Evolutionary conservation across 306 rosid species (phyloP), one percentile per base, ranked within the genome.

Genomic region (Vigna radiata): DNA sequence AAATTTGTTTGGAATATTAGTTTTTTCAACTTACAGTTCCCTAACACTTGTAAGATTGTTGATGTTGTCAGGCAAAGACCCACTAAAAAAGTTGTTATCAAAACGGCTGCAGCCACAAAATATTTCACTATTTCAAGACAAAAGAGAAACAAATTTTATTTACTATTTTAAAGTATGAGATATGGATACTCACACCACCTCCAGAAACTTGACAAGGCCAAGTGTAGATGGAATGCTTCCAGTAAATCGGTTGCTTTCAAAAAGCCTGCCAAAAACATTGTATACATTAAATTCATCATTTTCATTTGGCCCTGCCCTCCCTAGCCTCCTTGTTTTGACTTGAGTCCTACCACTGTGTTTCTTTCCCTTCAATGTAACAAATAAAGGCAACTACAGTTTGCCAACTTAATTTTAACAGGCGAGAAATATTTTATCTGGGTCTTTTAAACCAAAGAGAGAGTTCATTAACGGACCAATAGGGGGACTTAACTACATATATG

Each of bases 181-280:
- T 33, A 10, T 72, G 56, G 85, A 72, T 50, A 93, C 97, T 93
- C 78, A 93, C 96, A 93, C 73, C 78, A 88, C 86, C 82, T 71
- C 84, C 69, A 89, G 78, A 60, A 25, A 13, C 73, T 49, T 37
- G 70, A 89, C 90, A 43, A 77, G 88, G 76, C 88, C 91, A 65
- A 90, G 78, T 37, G 91, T 87, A 29, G 81, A 65, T 54, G 94
- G 97, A 58, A 93, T 87, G 61, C 31, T 69, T 14, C 97, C 94
- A 10, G 7, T 78, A 36, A 93, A 78, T 13, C 52, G 0, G 79
- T 93, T 93, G 17, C 11, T 12, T 33, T 90, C 93, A 6, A 90
- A 85, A 72, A 92, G 88, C 82, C 94, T 93, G 96, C 81, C 23
- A 52, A 56, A 70, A 73, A 16, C 23, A 79, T 65, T 46, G 19